These are phyloP conservation scores for Calocybe indica DNA, from an alignment of 768 basidiomycete genomes.

Conservation along the genomic window DNA sequence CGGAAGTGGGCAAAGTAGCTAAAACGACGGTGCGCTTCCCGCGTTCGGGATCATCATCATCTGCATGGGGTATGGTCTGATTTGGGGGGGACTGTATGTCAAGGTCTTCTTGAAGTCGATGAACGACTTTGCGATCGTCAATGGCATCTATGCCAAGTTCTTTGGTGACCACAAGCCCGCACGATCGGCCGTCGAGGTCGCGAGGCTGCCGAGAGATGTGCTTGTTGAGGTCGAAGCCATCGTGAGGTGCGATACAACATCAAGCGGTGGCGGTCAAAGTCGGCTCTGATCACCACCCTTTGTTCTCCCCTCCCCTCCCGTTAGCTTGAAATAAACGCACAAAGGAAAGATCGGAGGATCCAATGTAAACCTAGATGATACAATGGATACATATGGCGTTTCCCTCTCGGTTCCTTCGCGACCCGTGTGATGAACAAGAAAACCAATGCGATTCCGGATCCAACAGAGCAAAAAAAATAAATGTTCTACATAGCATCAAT, in stretches of 20 bases:
- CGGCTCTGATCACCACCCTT: not conserved
- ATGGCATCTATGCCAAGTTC: conserved; percentile 74
- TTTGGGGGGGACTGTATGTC: not conserved
- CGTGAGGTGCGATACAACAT: conserved; percentile 47
- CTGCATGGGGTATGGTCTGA: not conserved
- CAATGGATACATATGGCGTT: not conserved
- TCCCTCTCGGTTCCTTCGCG: too few relatives aligned
- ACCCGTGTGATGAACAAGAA: not conserved
- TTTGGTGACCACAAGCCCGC: conserved; percentile 94
- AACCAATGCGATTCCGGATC: conserved; percentile 2
- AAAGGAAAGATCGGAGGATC: not conserved
- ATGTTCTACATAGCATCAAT: conserved; percentile 73
- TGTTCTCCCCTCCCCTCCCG: not conserved
- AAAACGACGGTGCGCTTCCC: conserved; percentile 76
- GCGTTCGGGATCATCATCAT: not conserved
- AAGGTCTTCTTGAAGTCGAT: conserved; percentile 92
- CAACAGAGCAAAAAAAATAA: conserved; percentile 4
- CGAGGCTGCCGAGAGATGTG: conserved; percentile 85
- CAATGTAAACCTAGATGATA: conserved; percentile 5
- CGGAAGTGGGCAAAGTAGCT: conserved; percentile 72
- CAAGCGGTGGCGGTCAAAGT: too few relatives aligned
- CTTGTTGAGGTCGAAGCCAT: conserved; percentile 91
- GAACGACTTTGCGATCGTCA: conserved; percentile 84
- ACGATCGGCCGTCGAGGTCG: conserved; percentile 86
- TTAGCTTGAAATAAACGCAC: conserved; percentile 26